phyloP scores from a whole-genome alignment of 345 rosid genomes.

The Rhodamnia argentea region DNA sequence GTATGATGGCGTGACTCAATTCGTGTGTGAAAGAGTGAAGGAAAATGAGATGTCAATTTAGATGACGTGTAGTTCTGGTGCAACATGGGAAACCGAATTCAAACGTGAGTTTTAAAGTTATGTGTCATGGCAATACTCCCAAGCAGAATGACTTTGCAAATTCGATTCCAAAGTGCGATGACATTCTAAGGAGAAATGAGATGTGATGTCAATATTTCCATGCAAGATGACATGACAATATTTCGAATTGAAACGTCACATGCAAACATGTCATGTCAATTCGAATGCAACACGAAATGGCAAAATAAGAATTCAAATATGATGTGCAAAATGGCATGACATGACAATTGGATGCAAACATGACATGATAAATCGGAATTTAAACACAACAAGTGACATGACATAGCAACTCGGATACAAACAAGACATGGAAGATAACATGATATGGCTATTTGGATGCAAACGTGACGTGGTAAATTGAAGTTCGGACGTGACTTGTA shows the following conservation, averaged over 20 bases:
- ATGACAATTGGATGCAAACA: not conserved
- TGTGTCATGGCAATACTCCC: not conserved
- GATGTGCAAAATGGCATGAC: not conserved
- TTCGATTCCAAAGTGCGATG: not conserved
- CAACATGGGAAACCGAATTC: not conserved
- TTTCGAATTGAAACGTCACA: not conserved
- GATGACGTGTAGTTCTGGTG: not conserved
- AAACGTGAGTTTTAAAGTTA: not conserved
- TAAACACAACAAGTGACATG: not conserved
- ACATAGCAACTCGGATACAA: not conserved
- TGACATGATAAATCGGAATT: not conserved
- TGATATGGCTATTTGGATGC: not conserved
- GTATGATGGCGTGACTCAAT: not conserved
- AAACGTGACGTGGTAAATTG: not conserved
- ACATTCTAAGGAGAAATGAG: not conserved
- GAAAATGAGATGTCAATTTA: not conserved
- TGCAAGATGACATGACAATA: not conserved
- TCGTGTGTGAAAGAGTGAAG: not conserved
- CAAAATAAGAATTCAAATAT: not conserved
- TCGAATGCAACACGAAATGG: not conserved
- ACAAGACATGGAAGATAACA: not conserved
- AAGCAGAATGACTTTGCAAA: not conserved
- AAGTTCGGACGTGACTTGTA: not conserved
- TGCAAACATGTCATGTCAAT: not conserved
- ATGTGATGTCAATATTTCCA: not conserved